These are phyloP conservation scores for Fraxinus quadrangulata DNA, from an alignment of 257 asterid genomes.

Conservation along the genomic window DNA sequence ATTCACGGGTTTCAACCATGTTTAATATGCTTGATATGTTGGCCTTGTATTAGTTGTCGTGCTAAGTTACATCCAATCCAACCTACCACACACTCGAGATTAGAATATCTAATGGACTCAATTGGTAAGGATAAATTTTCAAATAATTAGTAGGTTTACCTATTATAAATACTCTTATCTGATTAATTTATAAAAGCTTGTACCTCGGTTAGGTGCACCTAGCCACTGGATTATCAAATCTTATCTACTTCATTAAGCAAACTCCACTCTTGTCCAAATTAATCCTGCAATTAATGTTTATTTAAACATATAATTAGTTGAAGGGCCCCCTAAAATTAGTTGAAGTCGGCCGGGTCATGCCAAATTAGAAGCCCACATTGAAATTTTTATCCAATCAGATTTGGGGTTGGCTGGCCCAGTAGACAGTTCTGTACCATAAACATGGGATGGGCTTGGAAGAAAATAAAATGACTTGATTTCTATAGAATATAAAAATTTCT, in stretches of 20 bases:
- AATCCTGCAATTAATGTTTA: constrained; percentile 2
- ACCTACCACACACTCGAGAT: constrained; percentile 39
- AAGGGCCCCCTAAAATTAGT: constrained; percentile 2
- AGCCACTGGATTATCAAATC: constrained; percentile 32
- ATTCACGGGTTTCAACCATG: neutral
- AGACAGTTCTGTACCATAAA: no score
- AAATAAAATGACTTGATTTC: no score
- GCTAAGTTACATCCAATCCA: neutral
- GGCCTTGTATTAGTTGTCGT: neutral
- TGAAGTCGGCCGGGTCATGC: no score
- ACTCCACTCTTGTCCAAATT: constrained; percentile 23
- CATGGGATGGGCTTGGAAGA: no score
- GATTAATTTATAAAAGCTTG: constrained; percentile 24
- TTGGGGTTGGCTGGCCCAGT: no score
- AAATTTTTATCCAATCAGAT: no score
- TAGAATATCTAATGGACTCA: constrained; percentile 30
- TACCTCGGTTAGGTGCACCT: constrained; percentile 31
- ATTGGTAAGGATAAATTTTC: constrained; percentile 29
- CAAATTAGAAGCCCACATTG: no score
- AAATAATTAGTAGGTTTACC: constrained; percentile 43
- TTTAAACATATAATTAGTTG: neutral
- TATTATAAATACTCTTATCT: constrained; percentile 28
- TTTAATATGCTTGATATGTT: neutral
- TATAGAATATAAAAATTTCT: neutral
- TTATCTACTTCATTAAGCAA: constrained; percentile 26